Base-by-base conservation (phyloP, 805 yeast species). In the Saccharomyces jurei region DNA sequence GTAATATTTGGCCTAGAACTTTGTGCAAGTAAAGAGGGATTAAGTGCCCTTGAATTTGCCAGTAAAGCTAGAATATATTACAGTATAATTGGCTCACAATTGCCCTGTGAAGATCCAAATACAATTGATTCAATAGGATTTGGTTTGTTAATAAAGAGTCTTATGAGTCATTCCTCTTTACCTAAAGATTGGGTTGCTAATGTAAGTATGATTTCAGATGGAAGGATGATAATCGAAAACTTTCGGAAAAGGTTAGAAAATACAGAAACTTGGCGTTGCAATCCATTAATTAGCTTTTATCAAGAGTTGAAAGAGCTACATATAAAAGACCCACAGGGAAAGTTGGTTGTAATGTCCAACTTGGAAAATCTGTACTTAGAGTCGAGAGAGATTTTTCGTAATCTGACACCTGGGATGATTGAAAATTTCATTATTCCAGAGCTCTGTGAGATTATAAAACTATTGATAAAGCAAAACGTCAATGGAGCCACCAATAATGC, bases 1-100 rank as follows among this genome's bases (percentile, higher is more conserved):
- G 84, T 82, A 56, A 66, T 91, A 28, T 86, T 87, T 55, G 96
- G 96, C 0, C 82, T 90, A 62, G 97, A 91, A 68, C 53, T 67
- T 36, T 67, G 69, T 46, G 36, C 52, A 66, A 51, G 70, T n/a
- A 50, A 47, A 67, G 77, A 79, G 0, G 63, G 72, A 3, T 11
- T 60, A 2, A 55, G 57, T 53, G 48, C 54, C 13, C 52, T 54
- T 22, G 26, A 41, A 11, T 63, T 60, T 44, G 31, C 52, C 8
- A 54, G 51, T 22, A 52, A 52, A 29, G 25, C 56, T 8, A 50
- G 53, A 10, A 11, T 22, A 6, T 63, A 61, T 36, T 52, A 54
- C 50, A 50, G 46, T 6, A 41, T 54, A 3, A 50, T 54, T 31
- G 59, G 60, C 17, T 58, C 51, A 21, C 50, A 29, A 49, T 51